Evolutionary conservation across 2,329 filamentous ascomycete species (phyloP).

Genomic region (Sporothrix curviconia): DNA sequence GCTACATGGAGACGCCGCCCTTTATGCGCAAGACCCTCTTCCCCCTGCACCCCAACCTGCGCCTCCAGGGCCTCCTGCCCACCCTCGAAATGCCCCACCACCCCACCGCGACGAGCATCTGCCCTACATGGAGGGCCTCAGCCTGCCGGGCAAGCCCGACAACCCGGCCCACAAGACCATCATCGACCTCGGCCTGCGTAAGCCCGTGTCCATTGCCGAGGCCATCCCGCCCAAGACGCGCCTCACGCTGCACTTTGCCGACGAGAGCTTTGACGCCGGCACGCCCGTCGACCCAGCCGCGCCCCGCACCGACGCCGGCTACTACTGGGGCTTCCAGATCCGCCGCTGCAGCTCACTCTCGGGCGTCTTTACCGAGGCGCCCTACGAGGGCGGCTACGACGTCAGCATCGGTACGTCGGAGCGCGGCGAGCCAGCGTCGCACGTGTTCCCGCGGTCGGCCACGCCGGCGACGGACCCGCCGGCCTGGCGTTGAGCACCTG

Average conservation of each 20-base stretch:
- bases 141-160: constrained; percentile 40
- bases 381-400: constrained; percentile 73
- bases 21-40: constrained; percentile 73
- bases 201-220: constrained; percentile 49
- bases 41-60: constrained; percentile 70
- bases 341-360: constrained; percentile 61
- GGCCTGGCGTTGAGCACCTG: constrained; percentile 55
- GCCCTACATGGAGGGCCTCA: constrained; percentile 71
- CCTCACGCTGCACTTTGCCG: constrained; percentile 63
- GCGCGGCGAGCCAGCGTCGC: constrained; percentile 52
- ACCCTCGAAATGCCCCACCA: constrained; percentile 83
- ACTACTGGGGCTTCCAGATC: constrained; percentile 80
- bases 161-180: constrained; percentile 39
- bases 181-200: constrained; percentile 52
- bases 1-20: constrained; percentile 77
- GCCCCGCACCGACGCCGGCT: constrained; percentile 69
- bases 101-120: constrained; percentile 71
- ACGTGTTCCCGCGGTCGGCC: constrained; percentile 37
- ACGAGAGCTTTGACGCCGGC: constrained; percentile 38
- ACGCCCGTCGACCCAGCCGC: constrained; percentile 60
- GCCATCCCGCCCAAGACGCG: constrained; percentile 64
- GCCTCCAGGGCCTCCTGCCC: constrained; percentile 64
- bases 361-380: constrained; percentile 68
- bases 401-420: constrained; percentile 79
- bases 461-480: constrained; percentile 24